Evolutionary conservation across 2,329 filamentous ascomycete species (phyloP).

Genomic region (Calonectria leucothoes): DNA sequence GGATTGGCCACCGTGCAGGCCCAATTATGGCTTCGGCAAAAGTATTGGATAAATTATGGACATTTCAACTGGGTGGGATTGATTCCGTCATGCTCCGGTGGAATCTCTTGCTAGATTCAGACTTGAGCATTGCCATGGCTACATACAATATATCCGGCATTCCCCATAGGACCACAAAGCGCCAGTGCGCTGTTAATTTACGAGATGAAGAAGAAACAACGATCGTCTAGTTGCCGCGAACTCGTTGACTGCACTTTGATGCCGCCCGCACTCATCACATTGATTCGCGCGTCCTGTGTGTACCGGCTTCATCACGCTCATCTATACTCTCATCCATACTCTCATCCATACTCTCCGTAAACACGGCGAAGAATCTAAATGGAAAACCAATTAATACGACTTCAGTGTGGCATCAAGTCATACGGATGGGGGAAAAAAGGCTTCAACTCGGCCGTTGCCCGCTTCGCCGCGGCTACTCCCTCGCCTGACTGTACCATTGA

Average conservation of each 20-base stretch:
- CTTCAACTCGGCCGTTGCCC: slow-evolving; percentile 86
- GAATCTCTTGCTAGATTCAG: background rate
- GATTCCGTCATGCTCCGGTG: background rate
- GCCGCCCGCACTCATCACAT: background rate
- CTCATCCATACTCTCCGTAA: rapidly evolving
- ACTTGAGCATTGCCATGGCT: background rate
- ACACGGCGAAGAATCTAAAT: slow-evolving; percentile 54
- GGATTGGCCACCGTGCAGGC: background rate
- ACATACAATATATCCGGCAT: background rate
- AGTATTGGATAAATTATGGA: background rate
- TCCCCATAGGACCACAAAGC: background rate
- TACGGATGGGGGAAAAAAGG: slow-evolving; percentile 99
- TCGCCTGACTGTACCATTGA: slow-evolving; percentile 80
- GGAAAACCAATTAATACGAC: slow-evolving; percentile 84
- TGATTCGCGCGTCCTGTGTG: background rate
- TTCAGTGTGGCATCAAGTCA: slow-evolving; percentile 94
- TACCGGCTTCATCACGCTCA: background rate
- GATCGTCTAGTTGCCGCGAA: background rate
- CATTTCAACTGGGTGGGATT: background rate
- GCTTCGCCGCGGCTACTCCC: slow-evolving; percentile 89
- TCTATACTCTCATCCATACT: background rate
- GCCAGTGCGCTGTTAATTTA: background rate
- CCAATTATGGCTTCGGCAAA: background rate
- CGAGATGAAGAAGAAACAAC: background rate
- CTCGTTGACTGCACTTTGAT: background rate